Percentiles rank a stretch among this genome's conserved stretches.
These are phyloP conservation scores for Setaria viridis DNA, from an alignment of 202 grass and related monocot genomes.

Conservation along the genomic window DNA sequence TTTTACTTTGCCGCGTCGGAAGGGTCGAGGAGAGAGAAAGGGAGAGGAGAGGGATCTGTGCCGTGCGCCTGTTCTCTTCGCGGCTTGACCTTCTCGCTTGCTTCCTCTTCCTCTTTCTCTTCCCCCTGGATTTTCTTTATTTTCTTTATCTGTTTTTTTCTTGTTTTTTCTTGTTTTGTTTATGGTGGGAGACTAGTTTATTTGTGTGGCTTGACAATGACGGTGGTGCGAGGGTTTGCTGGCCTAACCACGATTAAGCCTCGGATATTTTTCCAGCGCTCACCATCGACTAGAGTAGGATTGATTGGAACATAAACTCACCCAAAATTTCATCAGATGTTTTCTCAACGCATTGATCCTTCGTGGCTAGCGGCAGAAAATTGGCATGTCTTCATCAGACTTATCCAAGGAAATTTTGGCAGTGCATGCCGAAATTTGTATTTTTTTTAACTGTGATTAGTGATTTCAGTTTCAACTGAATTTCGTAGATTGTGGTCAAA, in stretches of 20 bases:
- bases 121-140: neutral
- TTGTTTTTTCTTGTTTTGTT: neutral
- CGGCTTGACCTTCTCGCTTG: constrained; percentile 43
- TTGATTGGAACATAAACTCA: neutral
- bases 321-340: neutral
- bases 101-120: neutral
- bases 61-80: constrained; percentile 31
- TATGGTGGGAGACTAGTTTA: neutral
- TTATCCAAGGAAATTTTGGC: neutral
- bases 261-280: neutral
- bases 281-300: neutral
- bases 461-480: neutral
- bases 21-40: constrained; percentile 35
- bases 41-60: constrained; percentile 28
- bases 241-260: constrained; percentile 40
- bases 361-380: neutral
- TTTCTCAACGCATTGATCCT: neutral
- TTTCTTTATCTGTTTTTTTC: neutral
- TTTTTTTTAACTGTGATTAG: neutral
- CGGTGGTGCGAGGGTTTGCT: constrained; percentile 10
- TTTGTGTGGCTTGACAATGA: constrained; percentile 31
- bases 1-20: constrained; percentile 53
- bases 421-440: neutral
- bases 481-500: neutral
- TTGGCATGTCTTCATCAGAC: neutral